A percentile compares a stretch with the other conserved stretches of the same genome.
Evolutionary conservation across 2,329 filamentous ascomycete genomes (phyloP).

Genomic region (Cladosporium sp.): DNA sequence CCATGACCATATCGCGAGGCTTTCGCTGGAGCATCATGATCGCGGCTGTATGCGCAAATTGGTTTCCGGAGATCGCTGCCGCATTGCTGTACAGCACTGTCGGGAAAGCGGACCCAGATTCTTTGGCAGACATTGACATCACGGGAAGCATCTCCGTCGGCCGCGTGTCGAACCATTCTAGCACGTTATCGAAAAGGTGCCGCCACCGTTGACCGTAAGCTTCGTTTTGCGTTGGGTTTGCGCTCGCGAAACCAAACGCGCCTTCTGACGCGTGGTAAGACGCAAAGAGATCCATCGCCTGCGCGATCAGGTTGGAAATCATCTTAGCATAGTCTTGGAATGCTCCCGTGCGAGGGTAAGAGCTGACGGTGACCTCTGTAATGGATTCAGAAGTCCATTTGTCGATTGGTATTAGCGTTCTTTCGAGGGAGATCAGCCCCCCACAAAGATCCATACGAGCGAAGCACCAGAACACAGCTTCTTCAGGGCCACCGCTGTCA

Average conservation of each 20-base stretch:
- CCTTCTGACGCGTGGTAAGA: conserved; percentile 5
- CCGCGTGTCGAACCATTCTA: conserved; percentile 20
- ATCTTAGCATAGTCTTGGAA: conserved; percentile 53
- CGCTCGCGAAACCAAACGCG: conserved; percentile 3
- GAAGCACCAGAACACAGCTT: conserved; percentile 52
- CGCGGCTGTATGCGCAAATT: conserved; percentile 50
- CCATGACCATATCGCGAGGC: conserved; percentile 25
- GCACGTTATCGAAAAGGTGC: conserved; percentile 19
- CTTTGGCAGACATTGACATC: conserved; percentile 19
- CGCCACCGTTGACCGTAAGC: conserved; percentile 18
- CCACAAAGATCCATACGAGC: conserved; percentile 50
- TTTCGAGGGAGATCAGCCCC: conserved; percentile 46
- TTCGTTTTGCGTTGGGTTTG: conserved; percentile 12
- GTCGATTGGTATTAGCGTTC: conserved; percentile 40
- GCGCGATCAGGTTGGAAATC: conserved; percentile 49
- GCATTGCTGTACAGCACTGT: conserved; percentile 40
- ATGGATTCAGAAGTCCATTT: conserved; percentile 39
- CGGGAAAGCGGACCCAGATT: conserved; percentile 21
- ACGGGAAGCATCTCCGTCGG: conserved; percentile 21
- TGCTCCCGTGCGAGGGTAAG: conserved; percentile 10
- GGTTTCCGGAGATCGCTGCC: conserved; percentile 39
- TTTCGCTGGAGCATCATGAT: conserved; percentile 44
- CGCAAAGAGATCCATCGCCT: conserved; percentile 25
- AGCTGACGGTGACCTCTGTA: conserved; percentile 31
- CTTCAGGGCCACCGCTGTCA: conserved; percentile 42